A percentile compares a stretch with the other conserved stretches of the same genome.
These are phyloP conservation scores for Colletotrichum acutatum DNA, from an alignment of 2,329 filamentous ascomycete genomes.

Conservation along the genomic window DNA sequence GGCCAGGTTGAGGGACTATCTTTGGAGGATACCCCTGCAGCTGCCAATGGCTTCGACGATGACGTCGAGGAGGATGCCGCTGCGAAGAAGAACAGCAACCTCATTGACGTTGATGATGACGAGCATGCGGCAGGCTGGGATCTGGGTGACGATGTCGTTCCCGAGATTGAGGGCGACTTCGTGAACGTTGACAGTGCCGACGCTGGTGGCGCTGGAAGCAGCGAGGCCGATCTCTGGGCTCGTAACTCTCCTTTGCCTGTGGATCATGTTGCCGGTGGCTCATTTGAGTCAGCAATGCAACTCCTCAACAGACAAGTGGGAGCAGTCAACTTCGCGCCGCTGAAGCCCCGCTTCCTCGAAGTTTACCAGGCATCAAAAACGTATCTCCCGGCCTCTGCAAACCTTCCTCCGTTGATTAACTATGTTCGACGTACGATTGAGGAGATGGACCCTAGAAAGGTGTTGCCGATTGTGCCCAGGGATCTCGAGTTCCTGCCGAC, in stretches of 20 bases:
- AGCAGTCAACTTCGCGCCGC: conserved; percentile 89
- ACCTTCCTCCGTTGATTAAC: conserved; percentile 87
- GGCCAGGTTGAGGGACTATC: conserved; percentile 84
- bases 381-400: conserved; percentile 85
- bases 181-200: conserved; percentile 90
- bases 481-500: conserved; percentile 86
- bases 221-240: conserved; percentile 94
- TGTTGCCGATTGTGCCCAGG: conserved; percentile 89
- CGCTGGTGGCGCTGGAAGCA: conserved; percentile 84
- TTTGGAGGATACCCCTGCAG: conserved; percentile 75
- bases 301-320: conserved; percentile 95
- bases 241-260: conserved; percentile 95
- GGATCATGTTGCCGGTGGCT: conserved; percentile 93
- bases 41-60: conserved; percentile 77
- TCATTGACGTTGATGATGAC: conserved; percentile 79
- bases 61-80: conserved; percentile 70
- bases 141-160: conserved; percentile 91
- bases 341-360: conserved; percentile 92
- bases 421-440: conserved; percentile 90
- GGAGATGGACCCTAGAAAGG: conserved; percentile 87
- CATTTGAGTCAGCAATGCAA: conserved; percentile 98
- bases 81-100: conserved; percentile 64
- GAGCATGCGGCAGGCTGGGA: conserved; percentile 96
- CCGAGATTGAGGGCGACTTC: conserved; percentile 91
- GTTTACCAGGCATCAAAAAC: conserved; percentile 92